phyloP scores from a whole-genome alignment of 2,329 filamentous ascomycete genomes.

The Aspergillus aculeatus region DNA sequence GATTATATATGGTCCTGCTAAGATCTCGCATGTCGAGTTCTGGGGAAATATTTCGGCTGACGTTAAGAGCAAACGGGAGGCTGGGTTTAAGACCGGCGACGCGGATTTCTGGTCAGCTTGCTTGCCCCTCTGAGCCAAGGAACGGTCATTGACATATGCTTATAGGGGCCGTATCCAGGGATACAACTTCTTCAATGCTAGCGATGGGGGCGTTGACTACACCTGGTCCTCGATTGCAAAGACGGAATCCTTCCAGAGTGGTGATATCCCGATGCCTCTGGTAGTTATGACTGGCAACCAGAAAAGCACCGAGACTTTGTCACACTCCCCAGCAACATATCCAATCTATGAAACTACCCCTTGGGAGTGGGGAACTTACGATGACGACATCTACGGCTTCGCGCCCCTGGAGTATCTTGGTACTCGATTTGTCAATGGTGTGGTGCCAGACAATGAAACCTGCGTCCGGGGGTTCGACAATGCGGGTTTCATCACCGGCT shows the following conservation, averaged over 20 bases:
- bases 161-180: conserved; percentile 66
- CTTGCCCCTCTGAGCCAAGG: neutral
- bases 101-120: neutral
- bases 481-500: conserved; percentile 76
- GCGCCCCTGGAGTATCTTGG: conserved; percentile 68
- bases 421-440: conserved; percentile 65
- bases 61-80: neutral
- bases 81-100: neutral
- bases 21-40: neutral
- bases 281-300: conserved; percentile 47
- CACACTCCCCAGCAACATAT: neutral
- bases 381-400: conserved; percentile 68
- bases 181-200: conserved; percentile 76
- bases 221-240: conserved; percentile 76
- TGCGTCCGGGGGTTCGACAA: conserved; percentile 83
- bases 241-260: conserved; percentile 58
- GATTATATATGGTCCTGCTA: neutral
- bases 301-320: neutral
- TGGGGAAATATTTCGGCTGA: neutral
- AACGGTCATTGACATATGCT: neutral
- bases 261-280: conserved; percentile 68
- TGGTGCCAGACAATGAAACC: conserved; percentile 51
- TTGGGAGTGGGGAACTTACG: conserved; percentile 72
- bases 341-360: conserved; percentile 75
- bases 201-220: conserved; percentile 68